These are phyloP conservation scores for Vanrija sp. DNA, from an alignment of 1,284 basidiomycete species.

Conservation along the genomic window DNA sequence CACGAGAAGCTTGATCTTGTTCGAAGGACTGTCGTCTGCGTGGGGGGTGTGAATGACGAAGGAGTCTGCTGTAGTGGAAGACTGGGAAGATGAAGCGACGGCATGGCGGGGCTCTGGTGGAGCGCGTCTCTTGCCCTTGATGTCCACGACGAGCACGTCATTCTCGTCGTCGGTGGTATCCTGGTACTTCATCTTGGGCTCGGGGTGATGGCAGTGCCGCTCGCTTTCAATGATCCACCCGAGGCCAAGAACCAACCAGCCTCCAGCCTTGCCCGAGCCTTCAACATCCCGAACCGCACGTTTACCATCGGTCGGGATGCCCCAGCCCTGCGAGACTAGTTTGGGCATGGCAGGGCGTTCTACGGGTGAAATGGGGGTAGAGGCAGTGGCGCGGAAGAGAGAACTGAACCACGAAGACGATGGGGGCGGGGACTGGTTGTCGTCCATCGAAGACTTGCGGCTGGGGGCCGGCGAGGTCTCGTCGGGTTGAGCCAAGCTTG, in stretches of 20 bases:
- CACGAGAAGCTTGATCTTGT: conserved; percentile 31
- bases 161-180: conserved; percentile 5
- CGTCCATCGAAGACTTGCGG: neutral
- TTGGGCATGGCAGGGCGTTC: too few relatives aligned
- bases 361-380: neutral
- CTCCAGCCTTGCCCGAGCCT: conserved; percentile 41
- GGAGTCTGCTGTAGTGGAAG: conserved; percentile 9
- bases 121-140: conserved; percentile 15
- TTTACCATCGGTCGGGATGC: conserved; percentile 40
- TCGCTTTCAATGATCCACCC: conserved; percentile 37
- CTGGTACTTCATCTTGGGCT: too few relatives aligned
- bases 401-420: conserved; percentile 16
- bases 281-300: conserved; percentile 38
- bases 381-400: conserved; percentile 11
- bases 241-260: conserved; percentile 41
- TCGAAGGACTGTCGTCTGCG: conserved; percentile 1
- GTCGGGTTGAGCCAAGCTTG: conserved; percentile 17
- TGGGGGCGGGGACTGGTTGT: conserved; percentile 7
- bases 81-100: conserved; percentile 1
- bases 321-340: conserved; percentile 27
- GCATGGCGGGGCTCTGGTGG: neutral
- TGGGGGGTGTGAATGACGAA: conserved; percentile 11
- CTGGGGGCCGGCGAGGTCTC: conserved; percentile 3
- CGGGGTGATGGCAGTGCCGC: neutral
- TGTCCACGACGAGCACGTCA: conserved; percentile 15